A percentile compares a stretch with the other conserved stretches of the same genome.
phyloP scores from a whole-genome alignment of 192 early-diverging fungal species.

The Backusella australiensis region DNA sequence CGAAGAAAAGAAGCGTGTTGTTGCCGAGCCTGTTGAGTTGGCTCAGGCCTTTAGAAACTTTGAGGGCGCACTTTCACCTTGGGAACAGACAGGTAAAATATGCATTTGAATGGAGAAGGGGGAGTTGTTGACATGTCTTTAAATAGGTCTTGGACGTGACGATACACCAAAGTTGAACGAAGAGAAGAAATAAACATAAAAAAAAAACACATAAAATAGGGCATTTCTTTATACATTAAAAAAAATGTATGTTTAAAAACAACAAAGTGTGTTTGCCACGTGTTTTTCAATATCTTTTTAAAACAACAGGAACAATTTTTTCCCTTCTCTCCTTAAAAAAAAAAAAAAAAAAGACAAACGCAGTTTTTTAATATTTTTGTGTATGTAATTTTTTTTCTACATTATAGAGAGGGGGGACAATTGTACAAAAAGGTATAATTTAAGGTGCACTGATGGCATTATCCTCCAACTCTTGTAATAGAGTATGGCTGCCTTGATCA shows the following conservation, averaged over 20 bases:
- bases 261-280: neutral
- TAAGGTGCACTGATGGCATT: slow-evolving; percentile 11
- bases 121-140: slow-evolving; percentile 80
- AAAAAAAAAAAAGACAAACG: too few species aligned
- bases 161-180: slow-evolving; percentile 1
- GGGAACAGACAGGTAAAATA: slow-evolving; percentile 78
- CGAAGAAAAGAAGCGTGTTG: slow-evolving; percentile 97
- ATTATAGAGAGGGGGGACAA: neutral
- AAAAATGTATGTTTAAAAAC: neutral
- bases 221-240: neutral
- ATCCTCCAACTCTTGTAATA: slow-evolving; percentile 7
- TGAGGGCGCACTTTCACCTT: slow-evolving; percentile 89
- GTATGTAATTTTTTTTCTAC: too few species aligned
- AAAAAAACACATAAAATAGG: neutral
- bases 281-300: neutral
- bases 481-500: neutral
- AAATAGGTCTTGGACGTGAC: slow-evolving; percentile 14
- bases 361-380: too few species aligned
- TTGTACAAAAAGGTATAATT: neutral
- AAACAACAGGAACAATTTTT: too few species aligned
- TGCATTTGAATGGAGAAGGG: slow-evolving; percentile 39
- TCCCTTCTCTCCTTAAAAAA: too few species aligned
- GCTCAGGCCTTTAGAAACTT: slow-evolving; percentile 95
- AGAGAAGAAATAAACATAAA: neutral
- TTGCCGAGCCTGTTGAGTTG: slow-evolving; percentile 94